phyloP scores from a whole-genome alignment of 495 filamentous ascomycete genomes.

The Thozetella sp. region DNA sequence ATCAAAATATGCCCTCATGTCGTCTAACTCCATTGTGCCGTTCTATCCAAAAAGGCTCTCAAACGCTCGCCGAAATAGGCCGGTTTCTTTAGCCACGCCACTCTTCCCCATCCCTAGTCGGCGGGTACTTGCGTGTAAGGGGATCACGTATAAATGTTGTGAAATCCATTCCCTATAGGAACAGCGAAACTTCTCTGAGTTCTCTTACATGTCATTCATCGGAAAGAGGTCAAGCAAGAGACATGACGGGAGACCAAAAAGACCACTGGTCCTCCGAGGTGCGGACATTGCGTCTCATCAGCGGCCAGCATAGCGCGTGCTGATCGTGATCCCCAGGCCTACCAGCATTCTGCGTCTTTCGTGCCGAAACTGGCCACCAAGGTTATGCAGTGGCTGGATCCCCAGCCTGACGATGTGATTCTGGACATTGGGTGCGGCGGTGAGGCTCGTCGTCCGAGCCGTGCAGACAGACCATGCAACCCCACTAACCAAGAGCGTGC shows the following conservation, averaged over 20 bases:
- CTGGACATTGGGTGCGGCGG: conserved; percentile 78
- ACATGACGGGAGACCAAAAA: conserved; percentile 33
- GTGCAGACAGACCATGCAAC: not conserved
- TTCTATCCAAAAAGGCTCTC: no score
- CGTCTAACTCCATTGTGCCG: no score
- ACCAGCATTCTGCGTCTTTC: conserved; percentile 69
- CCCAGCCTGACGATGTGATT: conserved; percentile 60
- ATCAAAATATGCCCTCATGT: no score
- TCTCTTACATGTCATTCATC: not conserved
- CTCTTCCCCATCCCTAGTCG: no score
- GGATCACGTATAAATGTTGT: not conserved
- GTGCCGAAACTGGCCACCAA: conserved; percentile 69
- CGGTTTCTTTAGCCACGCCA: not conserved
- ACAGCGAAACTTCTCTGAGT: not conserved
- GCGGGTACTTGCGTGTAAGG: not conserved
- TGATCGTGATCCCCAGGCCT: conserved; percentile 45
- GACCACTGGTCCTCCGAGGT: conserved; percentile 66
- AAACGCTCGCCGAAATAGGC: not conserved
- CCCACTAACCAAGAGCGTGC: not conserved
- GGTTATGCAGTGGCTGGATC: conserved; percentile 66
- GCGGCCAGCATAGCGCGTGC: not conserved
- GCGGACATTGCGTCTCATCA: conserved; percentile 7
- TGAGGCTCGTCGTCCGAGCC: conserved; percentile 19
- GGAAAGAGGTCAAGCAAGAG: not conserved
- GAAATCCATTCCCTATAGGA: no score